Percentiles rank a stretch among this genome's conserved stretches.
phyloP scores from a whole-genome alignment of 306 rosid genomes.

The Rosa chinensis region DNA sequence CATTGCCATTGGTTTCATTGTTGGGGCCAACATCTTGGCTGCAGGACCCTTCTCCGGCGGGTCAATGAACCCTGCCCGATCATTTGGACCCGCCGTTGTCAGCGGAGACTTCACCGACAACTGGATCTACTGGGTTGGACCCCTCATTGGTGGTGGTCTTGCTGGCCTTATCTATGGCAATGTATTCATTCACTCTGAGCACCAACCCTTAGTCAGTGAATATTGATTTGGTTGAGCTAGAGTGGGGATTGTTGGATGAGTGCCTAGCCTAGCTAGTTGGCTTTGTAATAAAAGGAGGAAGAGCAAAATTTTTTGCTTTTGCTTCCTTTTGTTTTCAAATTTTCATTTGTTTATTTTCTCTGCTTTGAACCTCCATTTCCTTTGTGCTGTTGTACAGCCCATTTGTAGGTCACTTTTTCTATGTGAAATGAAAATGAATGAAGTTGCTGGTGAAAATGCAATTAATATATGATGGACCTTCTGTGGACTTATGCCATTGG shows the following conservation, averaged over 20 bases:
- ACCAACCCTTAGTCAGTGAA: slow-evolving; percentile 52
- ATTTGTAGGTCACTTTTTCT: slow-evolving; percentile 27
- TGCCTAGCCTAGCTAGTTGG: background rate
- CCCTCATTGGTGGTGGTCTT: slow-evolving; percentile 77
- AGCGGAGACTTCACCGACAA: slow-evolving; percentile 70
- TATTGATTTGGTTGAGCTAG: slow-evolving; percentile 14
- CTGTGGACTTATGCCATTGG: background rate
- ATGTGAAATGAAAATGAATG: slow-evolving; percentile 17
- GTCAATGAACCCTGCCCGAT: slow-evolving; percentile 91
- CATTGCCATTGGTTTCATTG: slow-evolving; percentile 86
- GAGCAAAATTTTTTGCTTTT: slow-evolving; percentile 17
- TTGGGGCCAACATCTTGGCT: slow-evolving; percentile 88
- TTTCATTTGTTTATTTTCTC: slow-evolving; percentile 6
- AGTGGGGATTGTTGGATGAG: slow-evolving; percentile 2
- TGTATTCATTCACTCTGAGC: slow-evolving; percentile 53
- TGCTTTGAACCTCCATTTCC: slow-evolving; percentile 16
- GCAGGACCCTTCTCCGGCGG: slow-evolving; percentile 95
- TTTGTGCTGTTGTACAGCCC: slow-evolving; percentile 27
- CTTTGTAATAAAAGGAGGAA: slow-evolving; percentile 34
- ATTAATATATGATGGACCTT: background rate
- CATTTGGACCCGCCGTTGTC: slow-evolving; percentile 89
- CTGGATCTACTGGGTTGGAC: slow-evolving; percentile 96
- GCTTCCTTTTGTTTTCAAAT: slow-evolving; percentile 14
- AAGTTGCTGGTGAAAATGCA: slow-evolving; percentile 14
- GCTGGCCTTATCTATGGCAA: slow-evolving; percentile 86